Evolutionary conservation across 2,329 filamentous ascomycete species (phyloP).

Genomic region (Mycocentrospora acerina): DNA sequence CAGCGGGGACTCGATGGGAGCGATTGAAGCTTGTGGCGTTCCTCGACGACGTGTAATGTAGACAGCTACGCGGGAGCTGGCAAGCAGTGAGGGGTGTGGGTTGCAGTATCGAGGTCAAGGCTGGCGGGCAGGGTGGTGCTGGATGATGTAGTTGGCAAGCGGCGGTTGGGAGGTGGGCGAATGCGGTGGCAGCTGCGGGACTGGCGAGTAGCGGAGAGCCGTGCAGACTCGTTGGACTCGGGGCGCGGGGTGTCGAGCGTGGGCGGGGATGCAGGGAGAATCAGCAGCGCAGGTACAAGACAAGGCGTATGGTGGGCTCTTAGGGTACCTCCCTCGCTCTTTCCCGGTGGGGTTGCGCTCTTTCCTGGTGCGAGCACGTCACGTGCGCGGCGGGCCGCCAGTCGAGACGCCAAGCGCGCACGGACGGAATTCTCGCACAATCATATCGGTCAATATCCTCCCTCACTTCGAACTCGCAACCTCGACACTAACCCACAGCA

Average conservation of each 20-base stretch:
- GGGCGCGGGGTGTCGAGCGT: slow-evolving; percentile 21
- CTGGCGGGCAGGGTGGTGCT: slow-evolving; percentile 23
- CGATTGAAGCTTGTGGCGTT: slow-evolving; percentile 14
- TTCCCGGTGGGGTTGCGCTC: no score
- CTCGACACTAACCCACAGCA: slow-evolving; percentile 40
- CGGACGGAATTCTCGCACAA: no score
- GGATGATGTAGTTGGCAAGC: slow-evolving; percentile 30
- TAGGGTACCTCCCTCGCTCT: no score
- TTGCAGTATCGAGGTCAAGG: slow-evolving; percentile 35
- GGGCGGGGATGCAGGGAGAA: slow-evolving; percentile 24
- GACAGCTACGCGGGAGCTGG: slow-evolving; percentile 12
- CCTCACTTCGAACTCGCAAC: slow-evolving; percentile 23
- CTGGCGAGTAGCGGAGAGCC: slow-evolving; percentile 1
- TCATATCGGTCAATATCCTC: slow-evolving; percentile 3
- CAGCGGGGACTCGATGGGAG: slow-evolving; percentile 14
- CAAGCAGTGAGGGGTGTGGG: slow-evolving; percentile 17
- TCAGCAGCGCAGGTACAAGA: slow-evolving; percentile 28
- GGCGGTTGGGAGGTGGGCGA: slow-evolving; percentile 24
- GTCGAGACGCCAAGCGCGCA: no score
- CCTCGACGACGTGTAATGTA: slow-evolving; percentile 6
- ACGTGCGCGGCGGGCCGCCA: no score
- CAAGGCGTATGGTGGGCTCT: slow-evolving; percentile 18
- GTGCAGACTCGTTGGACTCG: no score
- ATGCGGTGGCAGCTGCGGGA: slow-evolving; percentile 17
- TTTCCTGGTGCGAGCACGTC: no score